Conservation (phyloP, 495 filamentous ascomycete species). For the Podospora pseudoanserina region DNA sequence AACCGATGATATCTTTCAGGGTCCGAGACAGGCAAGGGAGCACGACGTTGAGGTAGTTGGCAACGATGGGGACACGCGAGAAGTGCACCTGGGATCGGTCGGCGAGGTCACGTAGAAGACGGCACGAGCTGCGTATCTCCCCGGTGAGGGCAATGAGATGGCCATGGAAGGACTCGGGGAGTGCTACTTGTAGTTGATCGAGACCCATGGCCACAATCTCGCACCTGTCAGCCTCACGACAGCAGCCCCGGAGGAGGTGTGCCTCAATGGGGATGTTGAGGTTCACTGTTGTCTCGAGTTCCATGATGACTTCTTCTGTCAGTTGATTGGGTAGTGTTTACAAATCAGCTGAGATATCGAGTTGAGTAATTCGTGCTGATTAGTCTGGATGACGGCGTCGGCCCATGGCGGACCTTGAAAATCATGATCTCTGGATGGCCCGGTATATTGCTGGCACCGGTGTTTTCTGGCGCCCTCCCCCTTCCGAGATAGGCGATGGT, state of each 20-base stretch:
- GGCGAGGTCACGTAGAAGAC: conserved; percentile 49
- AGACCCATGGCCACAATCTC: conserved; percentile 39
- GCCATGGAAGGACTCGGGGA: conserved; percentile 40
- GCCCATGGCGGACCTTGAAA: conserved; percentile 19
- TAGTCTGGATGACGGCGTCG: conserved; percentile 7
- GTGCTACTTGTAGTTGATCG: conserved; percentile 38
- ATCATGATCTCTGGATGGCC: conserved; percentile 17
- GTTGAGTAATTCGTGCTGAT: neutral
- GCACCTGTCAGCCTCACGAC: conserved; percentile 44
- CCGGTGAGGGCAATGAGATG: conserved; percentile 43
- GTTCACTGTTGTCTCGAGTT: conserved; percentile 23
- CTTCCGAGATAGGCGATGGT: no score
- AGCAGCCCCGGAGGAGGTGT: conserved; percentile 45
- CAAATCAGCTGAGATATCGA: neutral
- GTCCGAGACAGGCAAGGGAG: conserved; percentile 49
- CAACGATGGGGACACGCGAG: conserved; percentile 43
- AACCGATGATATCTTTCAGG: conserved; percentile 48
- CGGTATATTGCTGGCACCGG: neutral
- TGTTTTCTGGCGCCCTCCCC: no score
- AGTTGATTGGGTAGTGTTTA: neutral
- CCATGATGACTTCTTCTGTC: neutral
- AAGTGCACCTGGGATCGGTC: conserved; percentile 50
- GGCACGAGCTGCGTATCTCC: conserved; percentile 40
- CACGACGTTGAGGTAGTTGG: conserved; percentile 51
- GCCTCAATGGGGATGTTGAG: conserved; percentile 22